These are phyloP conservation scores for Capsicum baccatum DNA, from an alignment of 257 asterid genomes.

Conservation along the genomic window DNA sequence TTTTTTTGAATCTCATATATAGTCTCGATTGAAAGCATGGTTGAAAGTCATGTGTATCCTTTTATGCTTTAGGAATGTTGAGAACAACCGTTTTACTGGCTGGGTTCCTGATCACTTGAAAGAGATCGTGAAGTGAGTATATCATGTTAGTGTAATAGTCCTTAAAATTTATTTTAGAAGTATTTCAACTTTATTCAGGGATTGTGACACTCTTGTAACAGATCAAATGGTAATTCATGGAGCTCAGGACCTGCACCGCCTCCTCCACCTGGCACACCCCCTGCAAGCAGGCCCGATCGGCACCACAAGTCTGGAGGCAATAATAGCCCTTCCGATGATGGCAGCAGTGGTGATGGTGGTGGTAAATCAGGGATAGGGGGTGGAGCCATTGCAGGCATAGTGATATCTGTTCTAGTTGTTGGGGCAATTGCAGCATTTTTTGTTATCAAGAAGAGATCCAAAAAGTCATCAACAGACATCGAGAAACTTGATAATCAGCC, in stretches of 20 bases:
- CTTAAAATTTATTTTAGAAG: not conserved
- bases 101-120: conserved; percentile 79
- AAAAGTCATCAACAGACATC: conserved; percentile 58
- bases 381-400: conserved; percentile 74
- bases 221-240: conserved; percentile 76
- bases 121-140: conserved; percentile 70
- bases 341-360: conserved; percentile 44
- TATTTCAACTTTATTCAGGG: not conserved
- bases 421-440: conserved; percentile 69
- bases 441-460: conserved; percentile 59
- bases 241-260: conserved; percentile 90
- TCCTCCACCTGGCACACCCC: conserved; percentile 97
- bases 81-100: conserved; percentile 86
- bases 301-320: conserved; percentile 57
- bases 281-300: conserved; percentile 60
- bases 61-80: conserved; percentile 62
- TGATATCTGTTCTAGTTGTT: conserved; percentile 58
- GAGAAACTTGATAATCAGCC: conserved; percentile 75
- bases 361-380: conserved; percentile 60
- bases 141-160: not conserved
- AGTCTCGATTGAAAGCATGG: not conserved
- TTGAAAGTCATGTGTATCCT: conserved; percentile 28
- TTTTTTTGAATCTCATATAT: conserved; percentile 21
- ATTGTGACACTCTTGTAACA: conserved; percentile 40
- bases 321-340: conserved; percentile 48